Evolutionary conservation across 2,329 filamentous ascomycete species (phyloP), one percentile per base, ranked within the genome.

Genomic region (Apiospora kogelbergensis): DNA sequence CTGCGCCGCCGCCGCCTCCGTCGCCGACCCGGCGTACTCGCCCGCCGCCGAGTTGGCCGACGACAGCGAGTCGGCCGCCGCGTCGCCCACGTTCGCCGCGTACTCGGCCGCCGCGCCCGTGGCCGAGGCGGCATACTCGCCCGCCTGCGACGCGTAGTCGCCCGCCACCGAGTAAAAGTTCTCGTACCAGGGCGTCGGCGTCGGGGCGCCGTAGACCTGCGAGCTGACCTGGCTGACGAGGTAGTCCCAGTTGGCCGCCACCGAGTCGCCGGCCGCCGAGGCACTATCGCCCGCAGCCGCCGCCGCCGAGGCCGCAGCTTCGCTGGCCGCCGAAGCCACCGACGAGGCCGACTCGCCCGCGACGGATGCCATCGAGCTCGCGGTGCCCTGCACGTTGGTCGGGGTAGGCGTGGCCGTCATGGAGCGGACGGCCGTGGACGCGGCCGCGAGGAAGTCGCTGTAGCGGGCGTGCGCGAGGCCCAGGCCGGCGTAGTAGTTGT

Each of bases 401-500:
- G 89, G 86, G 0, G 88, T 90, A 20, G 89, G 87, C 13, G 88
- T 88, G 7, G 89, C 89, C 0, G 85, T 87, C 46, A 85, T 70
- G 2, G 84, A 84, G 68, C 88, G 90, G 48, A 93, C 83, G 24
- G 90, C 92, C 44, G 87, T 89, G 11, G 91, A 93, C 9, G 92
- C 93, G 5, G 90, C 89, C 15, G 85, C 85, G 2, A 96, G 72
- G 75, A 96, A 95, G 65, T 91, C 90, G 6, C 90, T 89, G 78
- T 96, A 96, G 45, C 91, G 89, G 57, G 90, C 93, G 75, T 97
- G 91, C 0, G 94, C 93, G 60, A 93, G 79, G 37, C 93, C 93
- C 30, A 96, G 80, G 13, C 91, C 93, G 72, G 93, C 91, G 74
- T 94, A 95, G 79, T 95, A 95, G 76, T 89, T 87, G 73, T 86